phyloP scores from a whole-genome alignment of 352 stramenopile genomes.

The Phytophthora pinifolia region DNA sequence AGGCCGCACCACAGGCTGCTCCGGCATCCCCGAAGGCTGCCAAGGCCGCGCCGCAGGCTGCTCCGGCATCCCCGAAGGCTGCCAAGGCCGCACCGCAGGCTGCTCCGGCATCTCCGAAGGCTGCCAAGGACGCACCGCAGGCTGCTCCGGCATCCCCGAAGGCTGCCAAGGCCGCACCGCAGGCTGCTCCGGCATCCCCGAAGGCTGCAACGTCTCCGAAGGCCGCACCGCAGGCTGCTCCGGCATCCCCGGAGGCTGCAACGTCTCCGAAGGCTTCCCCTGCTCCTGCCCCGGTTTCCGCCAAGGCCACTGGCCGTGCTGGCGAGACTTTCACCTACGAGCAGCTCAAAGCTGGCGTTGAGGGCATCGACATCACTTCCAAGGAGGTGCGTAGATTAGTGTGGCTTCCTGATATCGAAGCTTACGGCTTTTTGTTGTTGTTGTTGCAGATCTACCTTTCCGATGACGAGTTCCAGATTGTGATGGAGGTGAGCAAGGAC shows the following conservation, averaged over 20 bases:
- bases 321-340: conserved; percentile 61
- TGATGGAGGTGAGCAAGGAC: conserved; percentile 62
- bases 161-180: conserved; percentile 16
- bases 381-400: conserved; percentile 52
- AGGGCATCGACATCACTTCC: conserved; percentile 74
- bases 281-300: conserved; percentile 19
- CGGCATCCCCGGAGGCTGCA: too few species aligned
- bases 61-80: too few species aligned
- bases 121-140: conserved; percentile 15
- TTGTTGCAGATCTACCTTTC: conserved; percentile 55
- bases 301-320: conserved; percentile 32
- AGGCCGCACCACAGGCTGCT: conserved; percentile 18
- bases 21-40: too few species aligned
- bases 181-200: too few species aligned
- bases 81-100: conserved; percentile 21
- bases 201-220: conserved; percentile 14
- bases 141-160: conserved; percentile 17
- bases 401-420: conserved; percentile 13
- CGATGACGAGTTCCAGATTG: conserved; percentile 73
- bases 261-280: conserved; percentile 3
- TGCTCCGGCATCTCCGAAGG: conserved; percentile 12
- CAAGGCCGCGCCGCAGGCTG: conserved; percentile 17
- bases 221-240: conserved; percentile 12
- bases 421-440: too few species aligned
- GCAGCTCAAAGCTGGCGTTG: conserved; percentile 67